Conservation (phyloP, 2,329 filamentous ascomycete genomes). For the Cladosporium oxysporum region DNA sequence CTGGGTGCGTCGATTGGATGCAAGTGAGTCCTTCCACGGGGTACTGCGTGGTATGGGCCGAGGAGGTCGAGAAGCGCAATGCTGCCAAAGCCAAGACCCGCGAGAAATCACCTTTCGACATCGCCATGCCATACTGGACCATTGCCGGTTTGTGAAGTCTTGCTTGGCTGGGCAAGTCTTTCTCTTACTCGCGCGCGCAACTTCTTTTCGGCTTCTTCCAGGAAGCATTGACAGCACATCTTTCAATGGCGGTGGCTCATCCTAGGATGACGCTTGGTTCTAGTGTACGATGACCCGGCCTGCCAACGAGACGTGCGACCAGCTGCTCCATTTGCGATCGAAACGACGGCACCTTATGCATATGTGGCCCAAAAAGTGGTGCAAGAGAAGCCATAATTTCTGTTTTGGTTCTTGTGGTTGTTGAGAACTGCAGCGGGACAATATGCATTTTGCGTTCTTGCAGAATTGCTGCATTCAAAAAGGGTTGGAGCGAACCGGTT, state of each 20-base stretch:
- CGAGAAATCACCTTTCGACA: not conserved
- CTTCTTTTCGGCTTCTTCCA: not conserved
- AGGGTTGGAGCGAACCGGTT: not conserved
- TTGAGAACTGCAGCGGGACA: too few species aligned
- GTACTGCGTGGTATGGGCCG: not conserved
- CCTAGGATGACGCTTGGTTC: not conserved
- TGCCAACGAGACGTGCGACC: not conserved
- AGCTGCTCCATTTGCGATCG: not conserved
- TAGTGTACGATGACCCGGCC: not conserved
- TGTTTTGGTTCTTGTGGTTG: too few species aligned
- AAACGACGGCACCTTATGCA: not conserved
- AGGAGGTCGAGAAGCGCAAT: not conserved
- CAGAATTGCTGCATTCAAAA: not conserved
- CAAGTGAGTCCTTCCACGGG: not conserved
- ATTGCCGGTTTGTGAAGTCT: not conserved
- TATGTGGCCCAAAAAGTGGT: not conserved
- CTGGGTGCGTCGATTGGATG: not conserved
- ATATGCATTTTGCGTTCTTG: not conserved
- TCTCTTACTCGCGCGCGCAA: not conserved
- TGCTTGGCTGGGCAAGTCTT: not conserved
- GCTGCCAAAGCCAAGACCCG: not conserved
- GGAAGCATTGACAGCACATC: not conserved
- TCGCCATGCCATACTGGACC: not conserved
- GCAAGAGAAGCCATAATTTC: not conserved
- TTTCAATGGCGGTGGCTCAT: not conserved